These are phyloP conservation scores for Auriscalpium orientale DNA, from an alignment of 768 basidiomycete genomes.

Conservation along the genomic window DNA sequence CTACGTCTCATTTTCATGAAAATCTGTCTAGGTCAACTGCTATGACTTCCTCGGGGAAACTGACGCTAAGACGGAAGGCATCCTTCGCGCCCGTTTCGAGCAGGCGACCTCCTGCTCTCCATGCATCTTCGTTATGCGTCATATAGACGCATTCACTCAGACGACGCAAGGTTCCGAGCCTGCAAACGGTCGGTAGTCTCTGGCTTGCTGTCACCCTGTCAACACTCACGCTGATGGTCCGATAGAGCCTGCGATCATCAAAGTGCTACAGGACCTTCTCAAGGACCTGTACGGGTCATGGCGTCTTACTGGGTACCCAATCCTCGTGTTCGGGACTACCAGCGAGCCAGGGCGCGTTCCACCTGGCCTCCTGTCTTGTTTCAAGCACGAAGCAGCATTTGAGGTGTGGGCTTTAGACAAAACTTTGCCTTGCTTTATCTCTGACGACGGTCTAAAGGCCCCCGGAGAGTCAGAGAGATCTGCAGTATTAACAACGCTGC, in stretches of 20 bases:
- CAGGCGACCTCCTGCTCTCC: conserved; percentile 75
- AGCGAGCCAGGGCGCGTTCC: conserved; percentile 61
- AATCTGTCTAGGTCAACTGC: conserved; percentile 63
- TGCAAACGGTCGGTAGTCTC: conserved; percentile 42
- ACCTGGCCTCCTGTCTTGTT: conserved; percentile 52
- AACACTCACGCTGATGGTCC: not conserved
- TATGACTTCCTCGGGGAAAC: conserved; percentile 78
- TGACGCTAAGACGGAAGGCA: conserved; percentile 65
- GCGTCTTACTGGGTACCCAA: conserved; percentile 58
- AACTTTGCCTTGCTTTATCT: not conserved
- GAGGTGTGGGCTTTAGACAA: conserved; percentile 39
- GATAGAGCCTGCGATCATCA: conserved; percentile 52
- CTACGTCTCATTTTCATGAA: not conserved
- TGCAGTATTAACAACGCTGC: conserved; percentile 44
- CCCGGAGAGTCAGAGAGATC: conserved; percentile 72
- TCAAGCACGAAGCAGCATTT: conserved; percentile 80
- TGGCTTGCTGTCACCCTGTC: not conserved
- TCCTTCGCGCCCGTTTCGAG: conserved; percentile 65
- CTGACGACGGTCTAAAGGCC: conserved; percentile 43
- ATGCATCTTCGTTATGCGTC: conserved; percentile 73
- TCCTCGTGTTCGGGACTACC: conserved; percentile 69
- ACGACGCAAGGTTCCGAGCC: conserved; percentile 57
- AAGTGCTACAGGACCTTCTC: conserved; percentile 57
- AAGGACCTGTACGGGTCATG: conserved; percentile 47
- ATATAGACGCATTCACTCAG: conserved; percentile 73